Evolutionary conservation across 1,284 basidiomycete species (phyloP), one percentile per base, ranked within the genome.

Genomic region (Marasmius sp.): DNA sequence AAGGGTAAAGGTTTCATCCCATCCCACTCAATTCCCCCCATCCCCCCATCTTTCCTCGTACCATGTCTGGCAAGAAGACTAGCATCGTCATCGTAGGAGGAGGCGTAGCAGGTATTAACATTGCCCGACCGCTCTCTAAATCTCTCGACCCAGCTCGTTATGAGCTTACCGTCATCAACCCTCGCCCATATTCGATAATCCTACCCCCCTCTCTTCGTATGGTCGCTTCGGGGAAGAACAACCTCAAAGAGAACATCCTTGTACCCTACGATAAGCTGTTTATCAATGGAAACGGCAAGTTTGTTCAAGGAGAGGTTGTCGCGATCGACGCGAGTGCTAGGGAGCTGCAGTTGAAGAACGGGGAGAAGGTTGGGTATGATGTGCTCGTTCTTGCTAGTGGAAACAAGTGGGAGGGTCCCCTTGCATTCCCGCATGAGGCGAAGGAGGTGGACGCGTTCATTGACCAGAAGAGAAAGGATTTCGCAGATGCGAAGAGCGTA

Each of bases 341-440:
- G 0, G 64, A 71, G 20, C 72, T 89, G 12, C 66, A 78, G 0
- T 75, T 88, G 27, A 75, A 77, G 48, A 73, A 72, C 60, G 85
- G 83, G 8, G 81, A 87, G 67, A 71, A 68, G 18, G 64, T 89
- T 16, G 65, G 73, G 8, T 89, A 85, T 65, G 77, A 79, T 22
- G 70, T 80, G 36, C 81, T 90, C 49, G 75, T 89, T 16, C 70
- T 91, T 33, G 81, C 87, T 0, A 79, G 87, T 2, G 89, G 88
- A 1, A 76, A 77, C 27, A 71, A 70, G 2, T 90, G 86, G 86
- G 72, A 77, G 10, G 83, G 81, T 0, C 78, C 82, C 1, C 61
- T 85, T 41, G 69, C 73, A 33, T 75, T 89, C 62, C 84, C 84
- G 0, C 71, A 78, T 14, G 68, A 69, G 2, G 73, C 76, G 33